These are phyloP conservation scores for Selaginella moellendorffii DNA, from an alignment of 75 land plant species.

Conservation along the genomic window DNA sequence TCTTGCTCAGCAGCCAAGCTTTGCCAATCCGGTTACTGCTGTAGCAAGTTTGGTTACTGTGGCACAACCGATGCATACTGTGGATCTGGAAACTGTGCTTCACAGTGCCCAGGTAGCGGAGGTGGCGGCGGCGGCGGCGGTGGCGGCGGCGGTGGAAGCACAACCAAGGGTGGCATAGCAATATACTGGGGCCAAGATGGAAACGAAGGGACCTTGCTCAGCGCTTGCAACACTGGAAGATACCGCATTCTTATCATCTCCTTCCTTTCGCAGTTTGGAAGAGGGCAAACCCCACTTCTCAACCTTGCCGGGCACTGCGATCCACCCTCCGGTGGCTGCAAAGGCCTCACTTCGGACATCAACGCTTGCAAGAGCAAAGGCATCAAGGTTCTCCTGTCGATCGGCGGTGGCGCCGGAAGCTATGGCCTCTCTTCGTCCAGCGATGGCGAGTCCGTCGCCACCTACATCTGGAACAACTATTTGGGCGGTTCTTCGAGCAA, in stretches of 20 bases:
- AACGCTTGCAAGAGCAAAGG: constrained; percentile 28
- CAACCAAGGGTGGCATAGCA: constrained; percentile 21
- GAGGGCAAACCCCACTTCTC: constrained; percentile 22
- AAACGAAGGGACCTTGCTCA: constrained; percentile 21
- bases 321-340: constrained; percentile 19
- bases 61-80: constrained; percentile 1
- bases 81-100: not conserved
- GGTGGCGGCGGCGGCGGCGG: not conserved
- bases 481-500: constrained; percentile 25
- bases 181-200: constrained; percentile 42
- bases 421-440: constrained; percentile 25
- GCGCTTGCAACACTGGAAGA: constrained; percentile 23
- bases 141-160: not conserved
- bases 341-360: constrained; percentile 19
- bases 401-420: constrained; percentile 43
- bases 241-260: constrained; percentile 28
- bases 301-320: constrained; percentile 46
- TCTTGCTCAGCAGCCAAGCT: constrained; percentile 3
- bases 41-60: constrained; percentile 9
- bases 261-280: constrained; percentile 34
- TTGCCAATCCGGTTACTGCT: not conserved
- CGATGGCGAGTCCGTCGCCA: constrained; percentile 31
- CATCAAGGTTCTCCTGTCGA: constrained; percentile 34
- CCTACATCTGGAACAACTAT: constrained; percentile 47
- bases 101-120: not conserved